Conservation (phyloP, 1,284 basidiomycete genomes). For the Waitea zeae region DNA sequence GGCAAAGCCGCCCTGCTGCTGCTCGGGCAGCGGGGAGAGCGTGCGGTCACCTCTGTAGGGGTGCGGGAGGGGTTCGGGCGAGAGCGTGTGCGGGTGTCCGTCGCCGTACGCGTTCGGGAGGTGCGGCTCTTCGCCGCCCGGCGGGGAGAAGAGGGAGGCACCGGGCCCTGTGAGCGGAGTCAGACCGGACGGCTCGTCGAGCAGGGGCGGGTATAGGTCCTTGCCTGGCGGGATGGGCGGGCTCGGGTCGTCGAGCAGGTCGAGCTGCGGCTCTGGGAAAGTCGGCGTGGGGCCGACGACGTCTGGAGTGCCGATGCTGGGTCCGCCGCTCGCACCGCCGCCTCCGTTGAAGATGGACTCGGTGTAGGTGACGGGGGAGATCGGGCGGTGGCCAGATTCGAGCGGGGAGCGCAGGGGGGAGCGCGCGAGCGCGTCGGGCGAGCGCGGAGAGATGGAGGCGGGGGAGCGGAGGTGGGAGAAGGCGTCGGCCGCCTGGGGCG, state of each 20-base stretch:
- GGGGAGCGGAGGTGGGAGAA: background rate
- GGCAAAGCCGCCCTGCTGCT: background rate
- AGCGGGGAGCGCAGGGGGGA: background rate
- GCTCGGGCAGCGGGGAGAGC: background rate
- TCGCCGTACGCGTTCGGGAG: background rate
- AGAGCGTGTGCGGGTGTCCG: background rate
- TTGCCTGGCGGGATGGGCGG: no score
- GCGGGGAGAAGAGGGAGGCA: background rate
- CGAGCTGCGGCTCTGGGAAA: no score
- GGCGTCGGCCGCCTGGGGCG: background rate
- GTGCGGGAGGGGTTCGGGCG: background rate
- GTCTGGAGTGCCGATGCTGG: no score
- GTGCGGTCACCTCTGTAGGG: background rate
- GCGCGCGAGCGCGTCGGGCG: background rate
- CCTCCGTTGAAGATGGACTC: no score
- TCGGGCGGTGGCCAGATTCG: background rate
- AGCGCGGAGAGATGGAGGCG: background rate
- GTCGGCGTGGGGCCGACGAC: no score
- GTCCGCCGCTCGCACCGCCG: no score
- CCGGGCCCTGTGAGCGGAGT: no score
- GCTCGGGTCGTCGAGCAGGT: no score
- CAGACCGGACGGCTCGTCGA: no score
- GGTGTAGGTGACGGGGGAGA: no score
- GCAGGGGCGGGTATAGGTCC: no score
- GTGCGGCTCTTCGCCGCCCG: no score